Evolutionary conservation across 2,329 filamentous ascomycete genomes (phyloP).

Genomic region (Trichophyton rubrum): DNA sequence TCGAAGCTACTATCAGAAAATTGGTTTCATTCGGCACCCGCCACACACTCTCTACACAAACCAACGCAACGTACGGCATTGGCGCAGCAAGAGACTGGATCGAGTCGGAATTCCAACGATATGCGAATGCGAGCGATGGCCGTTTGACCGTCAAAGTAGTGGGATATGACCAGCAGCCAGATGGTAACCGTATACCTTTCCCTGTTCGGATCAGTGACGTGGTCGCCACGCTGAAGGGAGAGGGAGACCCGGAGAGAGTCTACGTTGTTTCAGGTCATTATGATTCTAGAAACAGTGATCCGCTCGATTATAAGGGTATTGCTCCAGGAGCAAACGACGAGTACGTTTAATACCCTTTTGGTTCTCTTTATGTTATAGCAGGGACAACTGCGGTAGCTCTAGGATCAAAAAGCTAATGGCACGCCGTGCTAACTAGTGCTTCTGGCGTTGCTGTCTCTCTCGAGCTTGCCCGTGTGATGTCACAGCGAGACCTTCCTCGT

Average conservation of each 20-base stretch:
- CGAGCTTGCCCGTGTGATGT: conserved; percentile 10
- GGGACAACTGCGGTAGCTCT: neutral
- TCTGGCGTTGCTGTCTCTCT: conserved; percentile 10
- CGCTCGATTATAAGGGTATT: conserved; percentile 7
- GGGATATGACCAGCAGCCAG: conserved; percentile 9
- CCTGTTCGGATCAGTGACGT: conserved; percentile 10
- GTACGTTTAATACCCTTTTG: neutral
- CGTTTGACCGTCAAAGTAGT: conserved; percentile 7
- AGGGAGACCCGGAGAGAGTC: conserved; percentile 7
- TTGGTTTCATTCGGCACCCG: conserved; percentile 10
- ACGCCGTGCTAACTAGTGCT: conserved; percentile 1
- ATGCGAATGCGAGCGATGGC: conserved; percentile 8
- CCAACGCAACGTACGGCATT: conserved; percentile 10
- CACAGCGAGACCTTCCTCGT: conserved; percentile 6
- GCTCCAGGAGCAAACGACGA: conserved; percentile 10
- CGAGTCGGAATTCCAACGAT: conserved; percentile 9
- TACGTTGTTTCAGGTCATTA: conserved; percentile 10
- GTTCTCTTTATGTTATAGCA: neutral
- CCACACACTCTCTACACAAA: conserved; percentile 9
- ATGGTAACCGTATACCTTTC: conserved; percentile 7
- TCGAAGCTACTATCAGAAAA: conserved; percentile 8
- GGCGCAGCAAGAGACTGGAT: conserved; percentile 10
- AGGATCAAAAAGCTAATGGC: neutral
- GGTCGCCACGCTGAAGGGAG: conserved; percentile 9
- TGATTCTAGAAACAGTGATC: conserved; percentile 5